Conservation (phyloP, 345 rosid genomes). For the Citrus trifoliata region DNA sequence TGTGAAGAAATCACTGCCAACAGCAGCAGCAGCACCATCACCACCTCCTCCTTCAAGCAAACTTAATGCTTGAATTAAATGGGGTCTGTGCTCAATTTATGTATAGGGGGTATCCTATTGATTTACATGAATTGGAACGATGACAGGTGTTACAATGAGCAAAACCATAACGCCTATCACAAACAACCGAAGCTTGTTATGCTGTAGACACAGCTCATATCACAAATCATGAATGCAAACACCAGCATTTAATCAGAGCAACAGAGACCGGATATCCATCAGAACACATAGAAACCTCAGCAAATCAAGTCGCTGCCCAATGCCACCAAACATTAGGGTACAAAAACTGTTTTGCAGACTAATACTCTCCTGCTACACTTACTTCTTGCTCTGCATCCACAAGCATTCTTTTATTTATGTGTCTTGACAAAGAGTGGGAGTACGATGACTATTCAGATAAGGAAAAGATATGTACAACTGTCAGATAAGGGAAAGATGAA, state of each 20-base stretch:
- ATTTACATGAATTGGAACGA: neutral
- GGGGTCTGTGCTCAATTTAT: neutral
- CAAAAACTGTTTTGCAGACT: neutral
- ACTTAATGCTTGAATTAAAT: neutral
- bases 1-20: neutral
- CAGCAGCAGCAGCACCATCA: neutral
- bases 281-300: neutral
- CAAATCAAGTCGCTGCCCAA: neutral
- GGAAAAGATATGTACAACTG: no score
- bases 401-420: neutral
- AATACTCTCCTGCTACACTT: neutral
- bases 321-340: conserved; percentile 1
- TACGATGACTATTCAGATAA: neutral
- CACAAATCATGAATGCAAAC: neutral
- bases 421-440: conserved; percentile 3
- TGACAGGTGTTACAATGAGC: neutral
- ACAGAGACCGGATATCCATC: neutral
- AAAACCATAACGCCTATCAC: neutral
- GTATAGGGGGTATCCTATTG: neutral
- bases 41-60: neutral
- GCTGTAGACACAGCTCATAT: neutral
- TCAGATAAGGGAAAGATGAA: neutral
- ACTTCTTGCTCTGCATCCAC: conserved; percentile 45
- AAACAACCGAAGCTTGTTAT: neutral
- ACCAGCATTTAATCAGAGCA: neutral